Base-by-base conservation (phyloP, 2,329 filamentous ascomycete species). In the Diaporthe velutina region DNA sequence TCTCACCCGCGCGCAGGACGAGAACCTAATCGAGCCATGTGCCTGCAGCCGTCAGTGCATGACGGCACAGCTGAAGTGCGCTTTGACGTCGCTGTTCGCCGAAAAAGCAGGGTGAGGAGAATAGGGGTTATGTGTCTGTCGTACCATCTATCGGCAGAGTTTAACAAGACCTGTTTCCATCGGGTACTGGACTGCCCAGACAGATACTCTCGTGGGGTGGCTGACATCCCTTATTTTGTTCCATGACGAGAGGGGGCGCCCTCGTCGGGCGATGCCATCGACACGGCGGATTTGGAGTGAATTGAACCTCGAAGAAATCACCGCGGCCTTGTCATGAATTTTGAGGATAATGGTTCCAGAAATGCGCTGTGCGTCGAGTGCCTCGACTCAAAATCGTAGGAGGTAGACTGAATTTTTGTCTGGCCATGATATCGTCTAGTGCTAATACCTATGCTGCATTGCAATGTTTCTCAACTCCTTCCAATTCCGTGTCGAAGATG, bases 391-490 rank as follows among this genome's bases (percentile, higher is more conserved):
- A 54, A 28, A n/a, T 7, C 22, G 17, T 33, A 38, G 35, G 9
- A 40, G 13, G 12, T 30, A 10, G n/a, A 54, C 22, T 40, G 30
- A 2, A 12, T 8, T 70, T 4, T 70, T 28, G 38, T 45, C 13
- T 70, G 38, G 67, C 30, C 67, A 28, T 58, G n/a, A 40, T 40
- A 22, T 68, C n/a, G n/a, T 54, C 61, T 38, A 52, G 17, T 2
- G 3, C 5, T 35, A 9, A n/a, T 35, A 38, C 12, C 22, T 2
- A 22, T 38, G 61, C 45, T 28, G 7, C n/a, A 3, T 22, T 4
- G 15, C 22, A 35, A 12, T 17, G 1, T 25, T 25, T 66, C n/a
- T 22, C 33, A 17, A 50, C 15, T 55, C 5, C 40, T 71, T 45
- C 48, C 48, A 70, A 58, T 12, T 30, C 38, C 22, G 19, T 17